phyloP scores from a whole-genome alignment of 768 basidiomycete genomes.

The Kwoniella botswanensis region DNA sequence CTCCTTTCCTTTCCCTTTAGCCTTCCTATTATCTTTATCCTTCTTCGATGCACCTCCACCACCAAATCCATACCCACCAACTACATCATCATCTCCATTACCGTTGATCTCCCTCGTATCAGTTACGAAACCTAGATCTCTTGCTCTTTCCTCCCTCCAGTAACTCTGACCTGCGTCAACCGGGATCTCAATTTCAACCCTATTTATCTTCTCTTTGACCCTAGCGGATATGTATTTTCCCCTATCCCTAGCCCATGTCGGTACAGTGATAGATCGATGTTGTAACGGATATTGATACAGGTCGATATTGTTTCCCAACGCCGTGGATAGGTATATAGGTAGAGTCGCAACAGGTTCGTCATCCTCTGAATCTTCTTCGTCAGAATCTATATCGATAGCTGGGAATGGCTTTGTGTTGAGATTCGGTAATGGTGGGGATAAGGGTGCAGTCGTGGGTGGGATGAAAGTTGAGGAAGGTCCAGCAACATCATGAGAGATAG shows the following conservation, averaged over 20 bases:
- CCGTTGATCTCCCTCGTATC: constrained; percentile 39
- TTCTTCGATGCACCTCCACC: constrained; percentile 30
- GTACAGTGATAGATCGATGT: constrained; percentile 37
- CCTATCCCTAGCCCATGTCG: constrained; percentile 44
- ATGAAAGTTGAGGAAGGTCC: constrained; percentile 47
- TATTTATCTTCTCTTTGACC: constrained; percentile 50
- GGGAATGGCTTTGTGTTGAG: constrained; percentile 22
- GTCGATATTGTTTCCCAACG: constrained; percentile 46
- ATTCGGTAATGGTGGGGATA: constrained; percentile 43
- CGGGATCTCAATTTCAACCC: constrained; percentile 58
- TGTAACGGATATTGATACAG: constrained; percentile 58
- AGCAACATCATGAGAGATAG: constrained; percentile 26
- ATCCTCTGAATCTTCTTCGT: constrained; percentile 29
- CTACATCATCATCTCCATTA: constrained; percentile 23
- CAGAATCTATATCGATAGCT: constrained; percentile 12
- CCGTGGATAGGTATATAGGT: constrained; percentile 56
- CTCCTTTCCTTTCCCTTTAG: constrained; percentile 40
- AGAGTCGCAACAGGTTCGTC: constrained; percentile 50
- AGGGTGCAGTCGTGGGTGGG: constrained; percentile 22
- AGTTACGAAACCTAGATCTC: constrained; percentile 49
- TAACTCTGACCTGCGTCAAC: constrained; percentile 51
- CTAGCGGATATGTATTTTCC: constrained; percentile 50
- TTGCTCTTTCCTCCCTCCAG: constrained; percentile 57
- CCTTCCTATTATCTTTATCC: constrained; percentile 41
- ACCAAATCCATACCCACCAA: constrained; percentile 43